Conservation (phyloP, 2,329 filamentous ascomycete species). For the Aspergillus calidoustus region DNA sequence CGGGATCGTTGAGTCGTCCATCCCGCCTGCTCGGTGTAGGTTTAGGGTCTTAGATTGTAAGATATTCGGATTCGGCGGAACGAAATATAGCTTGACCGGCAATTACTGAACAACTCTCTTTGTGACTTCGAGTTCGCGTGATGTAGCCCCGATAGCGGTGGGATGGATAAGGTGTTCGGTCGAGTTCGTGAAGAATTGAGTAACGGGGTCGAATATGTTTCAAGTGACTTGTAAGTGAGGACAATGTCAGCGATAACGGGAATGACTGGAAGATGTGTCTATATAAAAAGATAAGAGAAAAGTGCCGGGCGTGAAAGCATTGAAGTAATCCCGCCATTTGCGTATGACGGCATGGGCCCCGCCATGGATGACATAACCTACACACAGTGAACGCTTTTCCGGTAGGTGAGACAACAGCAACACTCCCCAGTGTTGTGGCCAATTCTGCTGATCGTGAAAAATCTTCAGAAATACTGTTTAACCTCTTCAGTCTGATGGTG, state of each 20-base stretch:
- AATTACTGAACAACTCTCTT: neutral
- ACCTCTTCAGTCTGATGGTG: neutral
- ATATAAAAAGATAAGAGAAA: neutral
- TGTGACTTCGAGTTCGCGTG: neutral
- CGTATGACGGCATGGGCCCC: conserved; percentile 15
- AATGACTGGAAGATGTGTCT: conserved; percentile 1
- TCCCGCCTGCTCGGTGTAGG: neutral
- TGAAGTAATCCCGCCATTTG: conserved; percentile 6
- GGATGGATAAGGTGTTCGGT: conserved; percentile 1
- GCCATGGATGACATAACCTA: conserved; percentile 15
- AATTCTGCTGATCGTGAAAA: neutral
- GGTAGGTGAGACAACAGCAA: neutral
- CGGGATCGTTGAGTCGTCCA: conserved; percentile 10
- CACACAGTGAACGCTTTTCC: neutral
- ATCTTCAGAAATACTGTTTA: neutral
- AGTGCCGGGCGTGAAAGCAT: conserved; percentile 2
- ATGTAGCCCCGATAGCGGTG: conserved; percentile 1
- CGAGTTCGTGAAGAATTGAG: neutral
- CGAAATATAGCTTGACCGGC: neutral
- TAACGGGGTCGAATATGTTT: neutral
- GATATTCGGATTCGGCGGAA: neutral
- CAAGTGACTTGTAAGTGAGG: neutral
- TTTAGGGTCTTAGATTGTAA: neutral
- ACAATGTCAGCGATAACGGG: neutral
- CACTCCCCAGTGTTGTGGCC: neutral